Evolutionary conservation across 2,329 filamentous ascomycete species (phyloP), one percentile per base, ranked within the genome.

Genomic region (Pseudogymnoascus sp.): DNA sequence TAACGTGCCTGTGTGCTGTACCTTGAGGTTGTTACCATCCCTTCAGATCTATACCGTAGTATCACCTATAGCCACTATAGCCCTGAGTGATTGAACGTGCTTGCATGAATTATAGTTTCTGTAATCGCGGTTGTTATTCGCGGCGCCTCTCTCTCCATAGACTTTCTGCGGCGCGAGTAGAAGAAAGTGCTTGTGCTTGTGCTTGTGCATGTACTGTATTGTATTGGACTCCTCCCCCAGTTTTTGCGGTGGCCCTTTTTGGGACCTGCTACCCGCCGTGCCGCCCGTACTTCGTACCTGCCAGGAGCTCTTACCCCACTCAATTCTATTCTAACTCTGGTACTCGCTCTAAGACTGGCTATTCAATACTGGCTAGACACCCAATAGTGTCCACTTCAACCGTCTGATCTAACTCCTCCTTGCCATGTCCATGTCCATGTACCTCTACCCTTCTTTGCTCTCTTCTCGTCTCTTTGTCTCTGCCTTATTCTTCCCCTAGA

Each of bases 261-360:
- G 28, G 47, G 47, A 54, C 28, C 47, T 54, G 47, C n/a, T 54
- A 54, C 47, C 47, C 47, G 47, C 47, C 47, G 47, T 32, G 32
- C 28, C 47, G 47, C 28, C 47, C 47, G 47, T 54, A 18, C 47
- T 28, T 54, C 47, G 47, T 54, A 18, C 47, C 47, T 54, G 47
- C 28, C 47, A 54, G 32, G 47, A 54, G 47, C 47, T 54, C 9
- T 25, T 54, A 32, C 47, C 47, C 47, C 47, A 54, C 43, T 32
- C n/a, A 11, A n/a, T 30, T 30, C 25, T 30, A 30, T 20, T 3
- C n/a, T 50, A 41, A 41, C 18, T 12, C 18, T 41, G 38, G 38
- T 20, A 41, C 38, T 38, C 4, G 35, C n/a, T 38, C 16, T 38
- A 9, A 7, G 14, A 38, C n/a, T 20, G 38, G 38, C 38, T 25